Percentiles rank a stretch among this genome's conserved stretches.
Evolutionary conservation across 495 filamentous ascomycete species (phyloP).

Genomic region (Neurospora sp.): DNA sequence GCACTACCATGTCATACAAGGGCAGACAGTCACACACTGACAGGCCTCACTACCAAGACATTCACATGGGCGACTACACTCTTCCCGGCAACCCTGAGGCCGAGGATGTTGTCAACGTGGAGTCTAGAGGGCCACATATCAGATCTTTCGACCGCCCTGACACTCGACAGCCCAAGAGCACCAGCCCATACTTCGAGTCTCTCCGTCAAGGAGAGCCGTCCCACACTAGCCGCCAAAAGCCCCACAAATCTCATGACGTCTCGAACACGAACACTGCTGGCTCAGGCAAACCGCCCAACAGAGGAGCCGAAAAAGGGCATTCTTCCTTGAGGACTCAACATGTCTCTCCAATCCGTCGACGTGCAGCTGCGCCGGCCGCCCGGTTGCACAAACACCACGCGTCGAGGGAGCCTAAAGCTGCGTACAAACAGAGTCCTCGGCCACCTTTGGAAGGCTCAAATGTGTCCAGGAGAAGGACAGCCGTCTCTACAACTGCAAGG

Average conservation of each 20-base stretch:
- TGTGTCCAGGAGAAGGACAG: not conserved
- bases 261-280: not conserved
- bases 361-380: not conserved
- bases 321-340: not conserved
- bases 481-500: not conserved
- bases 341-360: not conserved
- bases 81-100: not conserved
- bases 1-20: not conserved
- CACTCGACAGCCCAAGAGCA: not conserved
- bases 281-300: not conserved
- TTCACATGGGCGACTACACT: not conserved
- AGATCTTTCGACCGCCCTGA: not conserved
- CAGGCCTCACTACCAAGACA: not conserved
- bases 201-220: not conserved
- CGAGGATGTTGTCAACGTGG: not conserved
- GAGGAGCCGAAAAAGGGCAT: not conserved
- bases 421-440: not conserved
- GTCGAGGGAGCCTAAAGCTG: not conserved
- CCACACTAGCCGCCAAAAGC: not conserved
- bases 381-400: not conserved
- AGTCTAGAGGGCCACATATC: not conserved
- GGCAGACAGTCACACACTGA: not conserved
- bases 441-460: slow-evolving; percentile 1
- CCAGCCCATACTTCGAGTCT: not conserved
- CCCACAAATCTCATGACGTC: not conserved